A percentile compares a stretch with the other conserved stretches of the same genome.
Conservation (phyloP, 257 asterid genomes). For the Capsicum rhomboideum region DNA sequence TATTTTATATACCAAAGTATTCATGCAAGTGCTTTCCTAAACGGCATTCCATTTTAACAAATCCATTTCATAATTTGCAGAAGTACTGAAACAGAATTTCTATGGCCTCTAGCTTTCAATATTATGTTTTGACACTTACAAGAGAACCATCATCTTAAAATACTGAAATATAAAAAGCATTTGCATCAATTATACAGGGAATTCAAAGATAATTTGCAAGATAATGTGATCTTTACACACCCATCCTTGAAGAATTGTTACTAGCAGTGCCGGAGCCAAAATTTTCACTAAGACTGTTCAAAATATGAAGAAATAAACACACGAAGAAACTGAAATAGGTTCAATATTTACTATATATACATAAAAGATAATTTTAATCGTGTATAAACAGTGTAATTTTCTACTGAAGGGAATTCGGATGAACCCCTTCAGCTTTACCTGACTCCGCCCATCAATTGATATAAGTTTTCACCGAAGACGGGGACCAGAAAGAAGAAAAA, state of each 20-base stretch:
- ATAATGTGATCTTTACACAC: neutral
- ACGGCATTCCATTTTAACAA: constrained; percentile 13
- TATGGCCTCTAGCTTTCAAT: neutral
- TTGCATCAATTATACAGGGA: neutral
- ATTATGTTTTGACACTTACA: neutral
- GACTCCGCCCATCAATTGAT: no score
- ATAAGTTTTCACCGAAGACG: neutral
- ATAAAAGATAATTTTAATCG: no score
- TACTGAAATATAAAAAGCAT: neutral
- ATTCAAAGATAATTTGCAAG: neutral
- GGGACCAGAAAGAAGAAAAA: neutral
- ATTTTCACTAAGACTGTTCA: no score
- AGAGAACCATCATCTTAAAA: no score
- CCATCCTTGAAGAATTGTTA: neutral
- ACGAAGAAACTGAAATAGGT: no score
- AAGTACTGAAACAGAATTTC: neutral
- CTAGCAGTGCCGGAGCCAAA: no score
- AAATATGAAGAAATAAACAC: no score
- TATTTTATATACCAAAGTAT: neutral
- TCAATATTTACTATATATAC: no score
- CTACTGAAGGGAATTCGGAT: no score
- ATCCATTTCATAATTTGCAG: neutral
- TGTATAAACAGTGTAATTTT: no score
- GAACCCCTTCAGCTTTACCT: no score
- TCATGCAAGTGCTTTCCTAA: constrained; percentile 22